These are phyloP conservation scores for Aspergillus sp. DNA, from an alignment of 2,329 filamentous ascomycete genomes.

Conservation along the genomic window DNA sequence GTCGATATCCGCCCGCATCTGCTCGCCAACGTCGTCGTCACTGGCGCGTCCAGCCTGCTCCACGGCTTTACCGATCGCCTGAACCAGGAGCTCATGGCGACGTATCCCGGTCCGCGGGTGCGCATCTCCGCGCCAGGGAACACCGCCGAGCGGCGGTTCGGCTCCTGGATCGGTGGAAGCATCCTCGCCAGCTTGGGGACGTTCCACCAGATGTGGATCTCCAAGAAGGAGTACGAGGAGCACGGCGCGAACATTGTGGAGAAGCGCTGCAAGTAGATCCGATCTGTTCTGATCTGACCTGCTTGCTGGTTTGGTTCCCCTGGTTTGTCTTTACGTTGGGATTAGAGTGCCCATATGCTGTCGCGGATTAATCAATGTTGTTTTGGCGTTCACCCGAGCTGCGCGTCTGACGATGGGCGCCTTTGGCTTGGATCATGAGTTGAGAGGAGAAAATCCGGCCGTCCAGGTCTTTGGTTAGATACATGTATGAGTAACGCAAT, in stretches of 20 bases:
- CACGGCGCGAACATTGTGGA: conserved; percentile 87
- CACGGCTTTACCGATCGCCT: conserved; percentile 91
- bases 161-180: conserved; percentile 93
- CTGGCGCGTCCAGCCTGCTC: conserved; percentile 80
- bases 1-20: conserved; percentile 82
- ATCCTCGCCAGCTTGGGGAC: conserved; percentile 93
- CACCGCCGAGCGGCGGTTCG: conserved; percentile 85
- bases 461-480: not conserved
- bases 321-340: not conserved
- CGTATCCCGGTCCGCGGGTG: conserved; percentile 83
- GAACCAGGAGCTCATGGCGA: conserved; percentile 74
- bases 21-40: conserved; percentile 87
- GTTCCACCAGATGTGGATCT: conserved; percentile 99
- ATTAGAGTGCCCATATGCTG: too few species aligned
- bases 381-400: too few species aligned
- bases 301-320: not conserved
- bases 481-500: not conserved
- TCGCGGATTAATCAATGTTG: too few species aligned
- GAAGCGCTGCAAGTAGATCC: conserved; percentile 84
- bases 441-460: not conserved
- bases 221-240: conserved; percentile 95
- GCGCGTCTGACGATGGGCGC: too few species aligned
- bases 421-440: too few species aligned
- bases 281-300: not conserved
- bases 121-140: conserved; percentile 85